Percentiles rank a stretch among this genome's conserved stretches.
phyloP scores from a whole-genome alignment of 2,329 filamentous ascomycete species.

The Exophiala lecanii-corni region DNA sequence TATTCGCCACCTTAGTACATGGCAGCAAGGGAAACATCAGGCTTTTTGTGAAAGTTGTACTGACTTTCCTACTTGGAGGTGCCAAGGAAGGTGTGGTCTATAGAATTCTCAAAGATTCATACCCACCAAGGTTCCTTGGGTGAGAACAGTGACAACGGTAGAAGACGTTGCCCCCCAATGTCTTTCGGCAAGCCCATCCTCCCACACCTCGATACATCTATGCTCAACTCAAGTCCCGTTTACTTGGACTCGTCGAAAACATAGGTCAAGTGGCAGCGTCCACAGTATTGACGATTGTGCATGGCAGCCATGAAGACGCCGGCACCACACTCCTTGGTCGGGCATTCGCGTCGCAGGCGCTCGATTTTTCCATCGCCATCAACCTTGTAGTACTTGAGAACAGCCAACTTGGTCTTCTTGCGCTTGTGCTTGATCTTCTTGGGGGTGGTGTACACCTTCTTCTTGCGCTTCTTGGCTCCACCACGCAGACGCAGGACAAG shows the following conservation, averaged over 20 bases:
- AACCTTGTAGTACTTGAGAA: slow-evolving; percentile 99
- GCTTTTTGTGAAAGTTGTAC: too few relatives aligned
- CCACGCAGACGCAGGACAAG: slow-evolving; percentile 96
- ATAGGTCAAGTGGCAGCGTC: slow-evolving; percentile 47
- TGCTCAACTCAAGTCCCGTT: not conserved
- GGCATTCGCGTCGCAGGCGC: slow-evolving; percentile 97
- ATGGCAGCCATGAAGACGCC: slow-evolving; percentile 99
- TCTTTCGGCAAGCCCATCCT: too few relatives aligned
- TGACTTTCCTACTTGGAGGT: too few relatives aligned
- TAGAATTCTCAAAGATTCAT: too few relatives aligned
- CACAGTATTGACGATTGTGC: slow-evolving; percentile 99
- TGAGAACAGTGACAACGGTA: too few relatives aligned
- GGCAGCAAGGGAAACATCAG: too few relatives aligned
- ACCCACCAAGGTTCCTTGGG: too few relatives aligned
- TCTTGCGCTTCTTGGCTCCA: slow-evolving; percentile 99
- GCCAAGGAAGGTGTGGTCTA: too few relatives aligned
- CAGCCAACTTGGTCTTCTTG: slow-evolving; percentile 99
- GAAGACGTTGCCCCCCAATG: too few relatives aligned
- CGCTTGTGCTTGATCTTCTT: slow-evolving; percentile 99
- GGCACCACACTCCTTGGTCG: slow-evolving; percentile 91
- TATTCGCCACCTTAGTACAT: too few relatives aligned
- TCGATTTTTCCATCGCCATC: slow-evolving; percentile 99
- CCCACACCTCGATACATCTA: too few relatives aligned
- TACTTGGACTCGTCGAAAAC: slow-evolving; percentile 29
- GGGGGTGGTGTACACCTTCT: slow-evolving; percentile 99